A percentile compares a stretch with the other conserved stretches of the same genome.
These are phyloP conservation scores for Solanum hybrid DNA, from an alignment of 305 asterid genomes.

Conservation along the genomic window DNA sequence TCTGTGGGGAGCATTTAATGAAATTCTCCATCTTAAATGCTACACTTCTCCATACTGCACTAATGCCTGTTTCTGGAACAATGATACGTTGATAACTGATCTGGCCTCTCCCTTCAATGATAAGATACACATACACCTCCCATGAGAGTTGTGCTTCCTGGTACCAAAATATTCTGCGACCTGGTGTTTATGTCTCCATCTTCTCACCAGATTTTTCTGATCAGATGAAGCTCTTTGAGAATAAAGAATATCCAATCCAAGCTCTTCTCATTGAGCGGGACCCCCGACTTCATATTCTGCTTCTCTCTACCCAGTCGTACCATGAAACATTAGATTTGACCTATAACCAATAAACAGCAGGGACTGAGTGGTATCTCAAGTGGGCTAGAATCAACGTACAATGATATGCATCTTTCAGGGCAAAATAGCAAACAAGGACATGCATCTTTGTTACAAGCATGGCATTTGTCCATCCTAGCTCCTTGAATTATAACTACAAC, in stretches of 20 bases:
- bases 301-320: background rate
- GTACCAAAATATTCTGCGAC: background rate
- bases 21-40: background rate
- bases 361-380: background rate
- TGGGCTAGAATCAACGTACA: background rate
- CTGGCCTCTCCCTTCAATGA: background rate
- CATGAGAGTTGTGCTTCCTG: background rate
- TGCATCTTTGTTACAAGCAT: background rate
- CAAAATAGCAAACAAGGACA: background rate
- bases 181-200: background rate
- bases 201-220: background rate
- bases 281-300: background rate
- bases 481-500: background rate
- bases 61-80: background rate
- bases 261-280: background rate
- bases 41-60: background rate
- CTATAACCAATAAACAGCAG: background rate
- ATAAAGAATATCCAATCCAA: background rate
- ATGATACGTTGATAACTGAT: background rate
- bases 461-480: background rate
- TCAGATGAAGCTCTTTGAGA: background rate
- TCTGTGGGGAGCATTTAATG: background rate
- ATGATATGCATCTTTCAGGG: background rate
- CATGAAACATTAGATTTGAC: background rate
- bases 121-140: background rate